Base-by-base conservation (phyloP, 192 early-diverging fungal species). In the Chytriomyces sp. region DNA sequence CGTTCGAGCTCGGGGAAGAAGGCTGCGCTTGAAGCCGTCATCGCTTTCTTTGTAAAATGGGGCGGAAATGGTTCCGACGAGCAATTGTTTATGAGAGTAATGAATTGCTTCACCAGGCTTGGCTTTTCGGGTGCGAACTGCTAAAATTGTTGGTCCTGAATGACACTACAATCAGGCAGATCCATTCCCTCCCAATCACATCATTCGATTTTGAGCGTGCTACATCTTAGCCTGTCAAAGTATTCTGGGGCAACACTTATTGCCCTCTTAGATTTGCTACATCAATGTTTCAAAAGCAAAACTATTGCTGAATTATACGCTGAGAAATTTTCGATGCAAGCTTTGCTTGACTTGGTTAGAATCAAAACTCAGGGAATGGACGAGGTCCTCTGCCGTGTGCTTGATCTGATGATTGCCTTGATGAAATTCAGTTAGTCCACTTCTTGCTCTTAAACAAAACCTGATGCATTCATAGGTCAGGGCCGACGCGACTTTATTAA, bases 11-110 rank as follows among this genome's bases (percentile, higher is more conserved):
- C 4, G 33, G 33, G 17, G 12, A 31, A 37, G 34, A 61, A 37
- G 38, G 12, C 32, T 7, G 30, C 59, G 8, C 25, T 61, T 10
- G 26, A 37, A 14, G 59, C 59, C 0, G 59, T 61, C 12, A 61
- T 61, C 38, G 26, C n/a, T n/a, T 61, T 36, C 4, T 61, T 61
- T 37, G 38, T 61, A 3, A 7, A 12, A 34, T 61, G 59, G 59
- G 17, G 14, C 22, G 44, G 44, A 14, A 14, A 14, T 22, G 44
- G 17, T 2, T 49, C 44, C 14, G 22, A 17, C 33, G 59, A 61
- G 33, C 12, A 6, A 3, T 30, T 36, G 59, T 30, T 61, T 37
- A 12, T 61, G 28, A 61, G 22, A 17, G 22, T 17, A 10, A 10
- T 36, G 7, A 25, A 36, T 4, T 14, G 14, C 7, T 10, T 61